Conservation (phyloP, 225 moss, liverwort and hornwort genomes). For the Straminergon stramineum region DNA sequence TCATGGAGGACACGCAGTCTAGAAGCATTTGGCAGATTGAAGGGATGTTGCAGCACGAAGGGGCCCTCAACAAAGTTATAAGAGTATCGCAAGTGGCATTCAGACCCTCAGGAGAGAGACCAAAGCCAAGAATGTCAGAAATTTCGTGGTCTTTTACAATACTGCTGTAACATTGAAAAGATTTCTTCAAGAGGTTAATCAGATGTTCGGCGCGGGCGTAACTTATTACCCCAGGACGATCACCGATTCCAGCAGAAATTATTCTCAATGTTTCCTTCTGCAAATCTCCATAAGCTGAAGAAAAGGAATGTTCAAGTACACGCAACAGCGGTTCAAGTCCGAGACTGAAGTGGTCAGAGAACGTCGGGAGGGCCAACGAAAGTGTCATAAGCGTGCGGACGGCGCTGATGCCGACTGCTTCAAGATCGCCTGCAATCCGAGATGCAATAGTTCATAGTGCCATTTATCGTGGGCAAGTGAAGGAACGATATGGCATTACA, state of each 20-base stretch:
- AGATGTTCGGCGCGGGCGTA: constrained; percentile 40
- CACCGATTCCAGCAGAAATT: constrained; percentile 28
- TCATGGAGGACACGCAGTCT: constrained; percentile 35
- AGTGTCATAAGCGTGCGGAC: constrained; percentile 52
- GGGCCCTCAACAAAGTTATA: constrained; percentile 36
- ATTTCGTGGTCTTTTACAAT: constrained; percentile 36
- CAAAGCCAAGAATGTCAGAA: constrained; percentile 29
- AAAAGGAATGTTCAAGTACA: constrained; percentile 48
- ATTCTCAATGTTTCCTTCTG: constrained; percentile 50
- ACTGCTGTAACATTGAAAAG: constrained; percentile 28
- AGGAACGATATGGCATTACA: neutral
- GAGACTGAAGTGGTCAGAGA: constrained; percentile 53
- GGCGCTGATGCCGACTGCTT: constrained; percentile 42
- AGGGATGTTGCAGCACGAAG: constrained; percentile 36
- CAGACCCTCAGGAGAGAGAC: constrained; percentile 47
- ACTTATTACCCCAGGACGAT: constrained; percentile 36
- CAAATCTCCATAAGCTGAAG: constrained; percentile 30
- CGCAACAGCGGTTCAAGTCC: constrained; percentile 63
- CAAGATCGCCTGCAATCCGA: constrained; percentile 46
- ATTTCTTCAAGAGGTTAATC: constrained; percentile 39
- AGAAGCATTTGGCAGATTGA: constrained; percentile 33
- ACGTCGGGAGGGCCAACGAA: constrained; percentile 25
- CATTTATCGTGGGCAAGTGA: neutral
- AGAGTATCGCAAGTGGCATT: constrained; percentile 51
- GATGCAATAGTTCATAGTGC: neutral